Conservation (phyloP, 2,329 filamentous ascomycete genomes). For the Pezicula carpinea region DNA sequence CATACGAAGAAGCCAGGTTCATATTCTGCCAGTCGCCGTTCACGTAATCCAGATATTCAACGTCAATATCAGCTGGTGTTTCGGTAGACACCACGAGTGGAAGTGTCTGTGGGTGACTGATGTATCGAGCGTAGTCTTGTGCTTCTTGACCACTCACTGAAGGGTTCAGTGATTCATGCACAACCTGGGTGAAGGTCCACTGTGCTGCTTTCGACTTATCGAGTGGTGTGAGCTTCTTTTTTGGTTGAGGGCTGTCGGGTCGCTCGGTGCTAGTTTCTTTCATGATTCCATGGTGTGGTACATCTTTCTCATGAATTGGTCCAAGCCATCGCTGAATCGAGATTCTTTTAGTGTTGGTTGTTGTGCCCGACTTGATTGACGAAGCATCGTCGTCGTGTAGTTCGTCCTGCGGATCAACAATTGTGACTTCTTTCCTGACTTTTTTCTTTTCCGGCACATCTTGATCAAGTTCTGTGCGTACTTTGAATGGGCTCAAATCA, state of each 20-base stretch:
- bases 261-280: conserved; percentile 37
- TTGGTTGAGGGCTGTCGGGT: conserved; percentile 26
- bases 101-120: conserved; percentile 83
- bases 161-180: conserved; percentile 81
- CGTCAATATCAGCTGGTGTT: conserved; percentile 52
- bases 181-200: conserved; percentile 83
- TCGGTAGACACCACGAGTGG: conserved; percentile 74
- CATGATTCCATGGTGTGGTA: conserved; percentile 47
- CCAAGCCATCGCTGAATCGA: conserved; percentile 61
- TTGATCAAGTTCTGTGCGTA: conserved; percentile 61
- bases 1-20: conserved; percentile 13
- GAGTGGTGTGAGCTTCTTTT: conserved; percentile 52
- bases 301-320: conserved; percentile 30
- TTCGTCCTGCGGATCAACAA: conserved; percentile 52
- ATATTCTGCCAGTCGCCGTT: conserved; percentile 60
- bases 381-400: conserved; percentile 37
- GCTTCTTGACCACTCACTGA: conserved; percentile 71
- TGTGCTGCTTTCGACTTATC: conserved; percentile 82
- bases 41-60: conserved; percentile 78
- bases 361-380: conserved; percentile 36
- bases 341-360: conserved; percentile 40
- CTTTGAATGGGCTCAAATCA: conserved; percentile 83
- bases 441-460: conserved; percentile 58
- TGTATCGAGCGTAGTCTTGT: conserved; percentile 83
- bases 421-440: conserved; percentile 63